Evolutionary conservation across 2,329 filamentous ascomycete genomes (phyloP), one percentile per base, ranked within the genome.

Genomic region (Penicillium carneum): DNA sequence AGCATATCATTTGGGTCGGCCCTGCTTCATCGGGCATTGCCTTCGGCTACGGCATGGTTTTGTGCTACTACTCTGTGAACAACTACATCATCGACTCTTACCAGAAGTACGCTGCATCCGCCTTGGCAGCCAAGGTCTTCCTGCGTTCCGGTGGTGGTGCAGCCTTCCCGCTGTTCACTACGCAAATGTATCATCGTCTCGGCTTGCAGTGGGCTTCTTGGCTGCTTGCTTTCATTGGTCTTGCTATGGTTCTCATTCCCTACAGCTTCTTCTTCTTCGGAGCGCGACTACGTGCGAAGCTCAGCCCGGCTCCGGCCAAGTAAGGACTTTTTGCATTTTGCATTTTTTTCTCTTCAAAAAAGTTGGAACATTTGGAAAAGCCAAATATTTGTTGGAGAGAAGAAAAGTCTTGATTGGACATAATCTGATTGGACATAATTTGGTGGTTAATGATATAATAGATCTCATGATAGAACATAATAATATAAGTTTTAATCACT

Each of bases 41-140:
- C 7, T 87, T 92, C 49, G 89, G 89, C n/a, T 91, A 91, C 69
- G 89, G 89, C 62, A 91, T 92, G 82, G 90, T 92, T 73, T 90
- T 92, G 79, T 83, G 91, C 26, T 92, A 91, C 83, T 91, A 91
- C 78, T 81, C 87, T 6, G 87, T 87, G 69, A 90, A 89, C 76
- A 89, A 89, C 81, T 90, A 90, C 73, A 84, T 93, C 11, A 88
- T 93, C 57, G 90, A 93, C 67, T 86, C 73, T 45, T 82, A 81
- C 57, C 76, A 77, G 34, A 66, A 71, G 55, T 81, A 78, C 60
- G 77, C 78, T 0, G 80, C 81, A 0, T 77, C 72, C 7, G 79
- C 80, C 1, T 67, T 82, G 16, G 80, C 79, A 0, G 79, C 80
- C 1, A 82, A 81, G 69, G 82, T 80, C 0, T 82, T 83, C 71